These are phyloP conservation scores for Suillus luteus DNA, from an alignment of 768 basidiomycete genomes.

Conservation along the genomic window DNA sequence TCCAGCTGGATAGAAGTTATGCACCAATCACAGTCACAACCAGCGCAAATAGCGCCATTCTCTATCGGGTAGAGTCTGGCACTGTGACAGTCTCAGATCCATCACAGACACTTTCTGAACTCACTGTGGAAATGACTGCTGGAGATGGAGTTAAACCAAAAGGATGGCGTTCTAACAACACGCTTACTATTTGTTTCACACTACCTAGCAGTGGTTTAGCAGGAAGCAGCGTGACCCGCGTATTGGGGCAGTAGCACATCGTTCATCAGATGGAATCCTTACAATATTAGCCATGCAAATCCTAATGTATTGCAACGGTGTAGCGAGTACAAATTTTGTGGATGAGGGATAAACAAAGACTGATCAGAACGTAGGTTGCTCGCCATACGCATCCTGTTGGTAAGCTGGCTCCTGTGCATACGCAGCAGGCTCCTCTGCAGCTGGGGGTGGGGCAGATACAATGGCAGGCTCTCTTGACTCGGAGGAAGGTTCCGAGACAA, in stretches of 20 bases:
- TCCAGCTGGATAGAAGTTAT: conserved; percentile 27
- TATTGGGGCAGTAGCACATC: conserved; percentile 13
- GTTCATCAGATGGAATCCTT: neutral
- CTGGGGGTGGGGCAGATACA: conserved; percentile 50
- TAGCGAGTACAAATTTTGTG: conserved; percentile 8
- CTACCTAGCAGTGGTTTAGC: conserved; percentile 50
- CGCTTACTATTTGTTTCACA: conserved; percentile 36
- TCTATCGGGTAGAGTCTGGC: conserved; percentile 43
- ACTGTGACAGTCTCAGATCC: conserved; percentile 65
- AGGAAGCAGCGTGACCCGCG: conserved; percentile 48
- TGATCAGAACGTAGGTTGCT: conserved; percentile 63
- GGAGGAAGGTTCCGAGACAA: conserved; percentile 84
- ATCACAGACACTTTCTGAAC: conserved; percentile 48
- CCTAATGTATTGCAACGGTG: neutral
- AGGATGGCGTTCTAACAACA: conserved; percentile 18
- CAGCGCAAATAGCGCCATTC: conserved; percentile 45
- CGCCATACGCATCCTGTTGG: conserved; percentile 44
- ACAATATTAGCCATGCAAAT: conserved; percentile 4
- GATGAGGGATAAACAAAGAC: conserved; percentile 1
- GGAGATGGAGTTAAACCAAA: conserved; percentile 20
- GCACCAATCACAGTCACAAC: conserved; percentile 39
- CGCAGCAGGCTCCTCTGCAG: conserved; percentile 50
- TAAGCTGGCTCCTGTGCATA: conserved; percentile 37
- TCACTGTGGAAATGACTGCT: conserved; percentile 40
- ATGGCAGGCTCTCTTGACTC: conserved; percentile 77